Evolutionary conservation across 345 rosid species (phyloP).

Genomic region (Gossypium ekmanianum): DNA sequence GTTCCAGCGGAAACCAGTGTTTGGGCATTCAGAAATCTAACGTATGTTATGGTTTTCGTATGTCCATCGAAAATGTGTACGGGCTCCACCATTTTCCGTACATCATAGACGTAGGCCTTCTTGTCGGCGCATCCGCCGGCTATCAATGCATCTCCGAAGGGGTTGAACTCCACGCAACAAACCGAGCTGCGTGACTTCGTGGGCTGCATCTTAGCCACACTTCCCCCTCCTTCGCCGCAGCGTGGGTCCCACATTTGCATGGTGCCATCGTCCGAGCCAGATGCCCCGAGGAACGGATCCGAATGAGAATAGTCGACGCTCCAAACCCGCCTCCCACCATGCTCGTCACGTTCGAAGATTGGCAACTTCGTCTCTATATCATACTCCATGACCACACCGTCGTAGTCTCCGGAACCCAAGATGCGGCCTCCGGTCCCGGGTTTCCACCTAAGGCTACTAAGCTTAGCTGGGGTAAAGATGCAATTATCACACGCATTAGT

Average conservation of each 20-base stretch:
- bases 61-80: constrained; percentile 52
- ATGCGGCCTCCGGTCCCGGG: constrained; percentile 53
- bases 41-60: constrained; percentile 64
- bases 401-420: constrained; percentile 86
- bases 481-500: constrained; percentile 44
- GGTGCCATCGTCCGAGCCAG: constrained; percentile 88
- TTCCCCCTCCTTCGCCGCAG: constrained; percentile 36
- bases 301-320: constrained; percentile 68
- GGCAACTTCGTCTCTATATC: constrained; percentile 60
- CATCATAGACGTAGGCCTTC: constrained; percentile 65
- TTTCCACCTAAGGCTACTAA: constrained; percentile 73
- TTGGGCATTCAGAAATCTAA: constrained; percentile 37
- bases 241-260: constrained; percentile 88
- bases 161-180: constrained; percentile 78
- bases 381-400: constrained; percentile 84
- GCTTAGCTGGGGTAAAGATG: constrained; percentile 87
- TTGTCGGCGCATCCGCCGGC: constrained; percentile 77
- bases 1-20: constrained; percentile 55
- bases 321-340: constrained; percentile 88
- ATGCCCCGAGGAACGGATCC: constrained; percentile 59
- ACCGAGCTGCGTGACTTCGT: constrained; percentile 40
- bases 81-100: constrained; percentile 46
- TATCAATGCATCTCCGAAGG: constrained; percentile 42
- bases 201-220: constrained; percentile 51
- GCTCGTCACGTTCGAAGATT: constrained; percentile 84